phyloP scores from a whole-genome alignment of 78 protist genomes.

The Dictyostelium capitatum region DNA sequence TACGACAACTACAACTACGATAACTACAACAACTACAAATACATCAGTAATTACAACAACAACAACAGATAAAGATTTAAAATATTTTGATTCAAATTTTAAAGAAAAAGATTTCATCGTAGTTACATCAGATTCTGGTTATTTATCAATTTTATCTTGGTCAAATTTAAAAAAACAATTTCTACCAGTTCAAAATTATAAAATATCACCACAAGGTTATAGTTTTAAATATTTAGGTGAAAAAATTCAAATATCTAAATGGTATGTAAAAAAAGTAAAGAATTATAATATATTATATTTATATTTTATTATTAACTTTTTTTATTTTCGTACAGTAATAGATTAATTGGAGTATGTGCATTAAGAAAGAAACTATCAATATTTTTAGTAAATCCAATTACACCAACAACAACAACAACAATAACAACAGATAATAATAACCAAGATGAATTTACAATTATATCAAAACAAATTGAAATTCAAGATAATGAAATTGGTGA shows the following conservation, averaged over 20 bases:
- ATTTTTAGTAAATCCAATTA: constrained; percentile 22
- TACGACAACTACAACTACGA: neutral
- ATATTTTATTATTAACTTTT: neutral
- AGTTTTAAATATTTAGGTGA: constrained; percentile 38
- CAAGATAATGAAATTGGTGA: neutral
- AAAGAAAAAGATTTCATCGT: constrained; percentile 30
- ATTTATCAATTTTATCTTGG: constrained; percentile 60
- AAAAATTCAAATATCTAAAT: constrained; percentile 47
- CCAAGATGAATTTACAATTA: neutral
- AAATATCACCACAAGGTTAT: constrained; percentile 36
- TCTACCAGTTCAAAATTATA: constrained; percentile 13
- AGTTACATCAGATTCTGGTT: constrained; percentile 67
- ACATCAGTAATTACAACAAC: neutral
- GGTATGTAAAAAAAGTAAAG: neutral
- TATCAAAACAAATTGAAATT: constrained; percentile 3
- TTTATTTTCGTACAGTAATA: neutral
- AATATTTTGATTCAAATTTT: constrained; percentile 22
- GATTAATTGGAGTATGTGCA: constrained; percentile 47
- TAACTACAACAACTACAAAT: neutral
- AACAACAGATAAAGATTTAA: neutral
- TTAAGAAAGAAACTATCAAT: constrained; percentile 32
- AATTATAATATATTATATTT: neutral
- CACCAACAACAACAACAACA: too few species aligned
- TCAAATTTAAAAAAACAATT: constrained; percentile 50
- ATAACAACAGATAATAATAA: too few species aligned